Conservation (phyloP, 352 stramenopile species). For the Phytophthora pseudosyringae region DNA sequence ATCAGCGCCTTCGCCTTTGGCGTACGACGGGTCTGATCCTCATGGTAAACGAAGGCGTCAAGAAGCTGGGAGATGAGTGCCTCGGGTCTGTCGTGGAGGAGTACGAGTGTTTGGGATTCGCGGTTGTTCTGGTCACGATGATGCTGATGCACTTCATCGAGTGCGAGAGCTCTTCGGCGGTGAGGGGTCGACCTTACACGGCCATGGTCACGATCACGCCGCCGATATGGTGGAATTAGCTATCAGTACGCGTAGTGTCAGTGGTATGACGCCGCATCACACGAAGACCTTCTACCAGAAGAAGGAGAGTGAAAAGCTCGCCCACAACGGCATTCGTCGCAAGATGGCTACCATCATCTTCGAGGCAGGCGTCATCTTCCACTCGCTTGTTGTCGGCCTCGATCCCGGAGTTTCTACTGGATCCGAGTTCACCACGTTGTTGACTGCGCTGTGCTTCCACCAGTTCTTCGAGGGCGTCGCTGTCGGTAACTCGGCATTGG, state of each 20-base stretch:
- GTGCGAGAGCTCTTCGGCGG: slow-evolving; percentile 60
- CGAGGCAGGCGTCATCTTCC: slow-evolving; percentile 63
- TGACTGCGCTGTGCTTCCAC: slow-evolving; percentile 67
- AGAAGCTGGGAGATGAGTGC: slow-evolving; percentile 55
- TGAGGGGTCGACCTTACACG: slow-evolving; percentile 28
- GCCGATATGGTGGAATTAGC: not conserved
- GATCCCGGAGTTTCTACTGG: slow-evolving; percentile 59
- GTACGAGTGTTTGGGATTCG: slow-evolving; percentile 57
- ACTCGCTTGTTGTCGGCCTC: slow-evolving; percentile 75
- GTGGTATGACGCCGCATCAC: not conserved
- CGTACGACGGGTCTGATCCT: slow-evolving; percentile 70
- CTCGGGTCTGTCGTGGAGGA: slow-evolving; percentile 50
- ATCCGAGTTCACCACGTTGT: slow-evolving; percentile 61
- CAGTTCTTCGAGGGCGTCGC: slow-evolving; percentile 82
- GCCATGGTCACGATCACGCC: slow-evolving; percentile 30
- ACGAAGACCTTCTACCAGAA: not conserved
- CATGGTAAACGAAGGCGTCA: slow-evolving; percentile 60
- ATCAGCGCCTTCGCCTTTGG: slow-evolving; percentile 61
- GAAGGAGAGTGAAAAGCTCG: no score
- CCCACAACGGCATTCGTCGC: slow-evolving; percentile 13
- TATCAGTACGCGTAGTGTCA: not conserved
- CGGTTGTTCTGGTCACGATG: slow-evolving; percentile 60
- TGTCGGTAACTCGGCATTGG: slow-evolving; percentile 49
- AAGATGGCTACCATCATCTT: slow-evolving; percentile 63
- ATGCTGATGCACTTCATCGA: slow-evolving; percentile 71